Evolutionary conservation across 164 flowering plant species (phyloP), one percentile per base, ranked within the genome.

Genomic region (Aristolochia californica): DNA sequence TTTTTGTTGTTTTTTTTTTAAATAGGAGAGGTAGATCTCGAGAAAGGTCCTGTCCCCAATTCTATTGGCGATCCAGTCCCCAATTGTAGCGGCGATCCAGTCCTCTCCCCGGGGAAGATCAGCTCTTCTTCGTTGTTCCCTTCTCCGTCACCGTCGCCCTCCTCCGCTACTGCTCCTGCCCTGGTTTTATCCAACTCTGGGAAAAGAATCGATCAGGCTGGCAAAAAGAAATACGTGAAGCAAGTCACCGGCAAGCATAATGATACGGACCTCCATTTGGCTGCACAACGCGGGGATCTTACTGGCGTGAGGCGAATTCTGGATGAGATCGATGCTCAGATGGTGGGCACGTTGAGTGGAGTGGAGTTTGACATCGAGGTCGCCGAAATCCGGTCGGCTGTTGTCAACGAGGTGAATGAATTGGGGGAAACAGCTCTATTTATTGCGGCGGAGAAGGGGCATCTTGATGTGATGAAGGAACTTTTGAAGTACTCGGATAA

Each of bases 231-330:
- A 82, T 88, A 85, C 55, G 90, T 88, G 73, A 85, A 78, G 71
- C 93, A 88, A 67, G 96, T 88, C 64, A 88, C 90, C 0, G 96
- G 93, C 11, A 69, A 84, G 45, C 84, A 79, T 65, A 83, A 88
- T 50, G 96, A 88, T 68, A 83, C 96, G 0, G 93, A 85, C 76
- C 79, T 88, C 48, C 96, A 88, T 64, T 67, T 88, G 65, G 90
- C 93, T 0, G 90, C 88, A 4, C 77, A 79, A 63, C 71, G 84
- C 1, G 93, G 93, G 8, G 85, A 88, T 69, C 64, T 78, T 59
- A 67, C 62, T 2, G 82, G 79, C 1, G 80, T 88, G 60, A 75
- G 64, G 76, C 77, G 74, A 68, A 84, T 89, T 30, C 63, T 89
- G 7, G 70, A 56, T 14, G 93, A 80, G 22, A 81, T 89, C 43